These are phyloP conservation scores for Gossypium rotundifolium DNA, from an alignment of 345 rosid genomes.

Conservation along the genomic window DNA sequence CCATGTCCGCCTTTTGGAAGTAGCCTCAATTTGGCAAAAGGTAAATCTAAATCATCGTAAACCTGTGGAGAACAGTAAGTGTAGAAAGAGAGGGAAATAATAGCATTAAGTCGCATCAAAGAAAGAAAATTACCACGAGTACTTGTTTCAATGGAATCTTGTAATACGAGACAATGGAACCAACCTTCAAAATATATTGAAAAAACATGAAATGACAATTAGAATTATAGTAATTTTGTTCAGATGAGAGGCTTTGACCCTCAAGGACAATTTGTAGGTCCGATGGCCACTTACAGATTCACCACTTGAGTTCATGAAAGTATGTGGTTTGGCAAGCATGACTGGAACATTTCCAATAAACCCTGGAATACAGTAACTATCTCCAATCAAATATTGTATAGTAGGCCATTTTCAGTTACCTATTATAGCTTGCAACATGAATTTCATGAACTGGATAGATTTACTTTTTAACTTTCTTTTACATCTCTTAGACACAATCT, in stretches of 20 bases:
- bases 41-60: conserved; percentile 90
- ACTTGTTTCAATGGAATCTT: conserved; percentile 93
- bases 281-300: conserved; percentile 81
- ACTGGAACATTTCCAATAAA: conserved; percentile 72
- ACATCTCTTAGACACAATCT: neutral
- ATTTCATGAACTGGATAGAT: neutral
- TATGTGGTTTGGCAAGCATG: conserved; percentile 94
- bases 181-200: conserved; percentile 55
- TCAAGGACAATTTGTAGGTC: conserved; percentile 15
- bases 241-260: conserved; percentile 8
- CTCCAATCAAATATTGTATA: neutral
- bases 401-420: neutral
- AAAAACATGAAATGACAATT: neutral
- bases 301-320: conserved; percentile 93
- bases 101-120: neutral
- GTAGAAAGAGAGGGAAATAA: neutral
- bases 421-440: neutral
- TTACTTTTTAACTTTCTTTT: neutral
- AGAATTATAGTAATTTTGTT: conserved; percentile 2
- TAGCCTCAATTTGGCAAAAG: conserved; percentile 77
- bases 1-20: conserved; percentile 99
- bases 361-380: conserved; percentile 38
- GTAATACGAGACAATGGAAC: conserved; percentile 73
- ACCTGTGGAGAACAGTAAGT: conserved; percentile 35
- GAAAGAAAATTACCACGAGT: conserved; percentile 51